Evolutionary conservation across 352 stramenopile species (phyloP), one percentile per base, ranked within the genome.

Genomic region (Phytopythium montanum): DNA sequence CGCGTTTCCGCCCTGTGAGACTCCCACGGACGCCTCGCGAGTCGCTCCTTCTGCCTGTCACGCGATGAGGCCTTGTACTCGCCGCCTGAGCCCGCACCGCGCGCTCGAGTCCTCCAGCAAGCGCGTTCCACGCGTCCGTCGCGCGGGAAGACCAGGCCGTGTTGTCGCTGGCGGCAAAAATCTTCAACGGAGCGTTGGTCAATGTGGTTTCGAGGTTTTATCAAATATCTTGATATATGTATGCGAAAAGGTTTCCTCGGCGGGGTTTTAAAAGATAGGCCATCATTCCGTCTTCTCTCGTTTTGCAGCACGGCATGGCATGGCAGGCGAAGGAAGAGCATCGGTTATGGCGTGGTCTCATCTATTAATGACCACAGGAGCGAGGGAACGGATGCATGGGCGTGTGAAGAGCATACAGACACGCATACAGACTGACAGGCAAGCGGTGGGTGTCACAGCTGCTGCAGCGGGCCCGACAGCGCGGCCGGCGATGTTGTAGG

Each of bases 111-210:
- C n/a, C 52, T 10, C 29, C 39, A 14, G 33, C 51, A 36, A n/a
- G 13, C 52, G 38, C 52, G 34, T 48, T 23, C 19, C 19, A 25
- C 52, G 52, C 38, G 28, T 58, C 33, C 21, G 44, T 50, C 44
- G 44, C 44, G 23, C 44, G 44, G 25, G 29, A 44, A 23, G 29
- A 23, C 38, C 52, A 23, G 29, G 34, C 38, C 52, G 45, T 23
- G 49, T 62, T 56, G 54, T 66, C 51, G 51, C 63, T 74, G 67
- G 45, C 56, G 67, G 45, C 56, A 67, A 54, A 70, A 76, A 72
- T 73, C 65, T 66, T 70, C 53, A 5, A 8, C 60, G 64, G 70
- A 77, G 66, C 73, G 67, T 72, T 75, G 59, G 56, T 79, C 59
- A 65, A 57, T 64, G 16, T 67, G 50, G 29, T 55, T 65, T 76